These are phyloP conservation scores for Saturnispora serradocipensis DNA, from an alignment of 805 yeast species.

Conservation along the genomic window DNA sequence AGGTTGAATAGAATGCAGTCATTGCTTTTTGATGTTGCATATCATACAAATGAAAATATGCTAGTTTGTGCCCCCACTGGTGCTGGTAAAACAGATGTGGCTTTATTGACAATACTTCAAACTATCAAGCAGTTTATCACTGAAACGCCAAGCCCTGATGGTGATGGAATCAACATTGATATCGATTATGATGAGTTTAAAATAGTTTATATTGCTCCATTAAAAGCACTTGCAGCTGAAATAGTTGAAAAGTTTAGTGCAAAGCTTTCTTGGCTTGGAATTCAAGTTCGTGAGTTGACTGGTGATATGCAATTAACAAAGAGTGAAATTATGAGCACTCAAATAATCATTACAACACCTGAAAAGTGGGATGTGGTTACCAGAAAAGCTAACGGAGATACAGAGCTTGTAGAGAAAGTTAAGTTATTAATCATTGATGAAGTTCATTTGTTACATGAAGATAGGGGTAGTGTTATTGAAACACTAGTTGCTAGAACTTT, in stretches of 20 bases:
- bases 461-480: slow-evolving; percentile 95
- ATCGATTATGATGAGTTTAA: slow-evolving; percentile 80
- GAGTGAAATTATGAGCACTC: slow-evolving; percentile 72
- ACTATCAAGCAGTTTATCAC: slow-evolving; percentile 65
- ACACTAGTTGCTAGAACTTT: slow-evolving; percentile 90
- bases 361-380: slow-evolving; percentile 98
- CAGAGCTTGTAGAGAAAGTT: slow-evolving; percentile 74
- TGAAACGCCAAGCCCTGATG: slow-evolving; percentile 32
- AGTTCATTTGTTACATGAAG: slow-evolving; percentile 94
- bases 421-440: slow-evolving; percentile 87
- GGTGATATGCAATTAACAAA: slow-evolving; percentile 92
- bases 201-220: slow-evolving; percentile 85
- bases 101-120: slow-evolving; percentile 69
- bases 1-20: slow-evolving; percentile 84
- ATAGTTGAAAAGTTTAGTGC: slow-evolving; percentile 82
- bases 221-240: slow-evolving; percentile 93
- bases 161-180: slow-evolving; percentile 44
- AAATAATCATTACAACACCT: slow-evolving; percentile 87
- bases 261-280: slow-evolving; percentile 75
- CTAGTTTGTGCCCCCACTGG: slow-evolving; percentile 96
- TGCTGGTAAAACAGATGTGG: slow-evolving; percentile 96
- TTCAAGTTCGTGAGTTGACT: slow-evolving; percentile 78
- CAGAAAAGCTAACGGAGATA: slow-evolving; percentile 83
- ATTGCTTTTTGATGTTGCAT: slow-evolving; percentile 84
- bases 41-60: slow-evolving; percentile 90